phyloP scores from a whole-genome alignment of 1,284 basidiomycete species.

The Austropuccinia psidii region DNA sequence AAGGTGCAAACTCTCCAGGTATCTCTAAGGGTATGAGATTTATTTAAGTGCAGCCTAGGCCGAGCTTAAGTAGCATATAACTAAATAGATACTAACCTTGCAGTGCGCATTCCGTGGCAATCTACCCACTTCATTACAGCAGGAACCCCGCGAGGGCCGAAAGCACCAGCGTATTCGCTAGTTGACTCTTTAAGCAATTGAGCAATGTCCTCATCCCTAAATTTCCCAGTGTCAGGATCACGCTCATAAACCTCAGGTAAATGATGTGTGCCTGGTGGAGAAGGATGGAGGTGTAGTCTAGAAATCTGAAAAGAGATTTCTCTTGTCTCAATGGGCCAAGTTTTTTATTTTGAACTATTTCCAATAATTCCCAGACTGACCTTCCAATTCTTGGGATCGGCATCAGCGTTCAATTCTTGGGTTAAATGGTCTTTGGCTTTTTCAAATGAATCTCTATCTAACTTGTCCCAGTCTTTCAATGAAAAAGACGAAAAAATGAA shows the following conservation, averaged over 20 bases:
- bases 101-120: slow-evolving; percentile 36
- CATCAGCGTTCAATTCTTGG: slow-evolving; percentile 27
- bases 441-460: slow-evolving; percentile 1
- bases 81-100: slow-evolving; percentile 11
- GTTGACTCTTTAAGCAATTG: slow-evolving; percentile 23
- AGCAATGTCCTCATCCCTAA: slow-evolving; percentile 32
- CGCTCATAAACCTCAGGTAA: slow-evolving; percentile 23
- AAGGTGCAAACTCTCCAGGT: slow-evolving; percentile 32
- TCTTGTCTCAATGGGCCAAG: too few species aligned
- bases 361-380: too few species aligned
- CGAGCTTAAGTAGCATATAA: too few species aligned
- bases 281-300: too few species aligned
- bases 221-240: slow-evolving; percentile 19
- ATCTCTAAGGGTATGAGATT: slow-evolving; percentile 19
- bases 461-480: slow-evolving; percentile 34
- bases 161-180: slow-evolving; percentile 26
- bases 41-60: too few species aligned
- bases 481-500: too few species aligned
- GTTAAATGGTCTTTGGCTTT: background rate
- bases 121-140: slow-evolving; percentile 32
- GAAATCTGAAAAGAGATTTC: too few species aligned
- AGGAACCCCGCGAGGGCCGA: slow-evolving; percentile 16
- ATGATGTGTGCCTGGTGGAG: too few species aligned
- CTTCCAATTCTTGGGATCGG: slow-evolving; percentile 31
- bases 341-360: too few species aligned